Evolutionary conservation across 345 rosid species (phyloP).

Genomic region (Euphorbia tirucalli): DNA sequence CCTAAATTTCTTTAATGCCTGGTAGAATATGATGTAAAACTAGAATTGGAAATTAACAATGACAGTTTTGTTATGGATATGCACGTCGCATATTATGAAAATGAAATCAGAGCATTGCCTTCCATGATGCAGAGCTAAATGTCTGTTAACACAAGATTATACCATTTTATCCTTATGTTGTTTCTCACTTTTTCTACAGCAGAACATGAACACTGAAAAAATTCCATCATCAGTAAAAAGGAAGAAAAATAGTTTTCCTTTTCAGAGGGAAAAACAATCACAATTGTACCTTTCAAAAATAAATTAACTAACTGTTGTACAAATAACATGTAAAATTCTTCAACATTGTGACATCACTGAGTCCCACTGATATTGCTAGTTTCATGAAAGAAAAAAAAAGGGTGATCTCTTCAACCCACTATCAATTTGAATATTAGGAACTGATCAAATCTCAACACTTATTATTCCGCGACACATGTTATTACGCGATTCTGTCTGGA

Average conservation of each 20-base stretch:
- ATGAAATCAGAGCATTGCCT: too few species aligned
- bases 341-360: constrained; percentile 36
- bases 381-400: constrained; percentile 20
- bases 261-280: neutral
- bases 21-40: too few species aligned
- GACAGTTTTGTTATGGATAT: too few species aligned
- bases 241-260: neutral
- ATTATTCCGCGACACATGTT: neutral
- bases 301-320: neutral
- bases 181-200: too few species aligned
- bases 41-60: too few species aligned
- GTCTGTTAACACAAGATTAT: too few species aligned
- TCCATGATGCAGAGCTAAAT: too few species aligned
- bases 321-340: neutral
- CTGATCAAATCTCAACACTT: neutral
- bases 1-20: too few species aligned
- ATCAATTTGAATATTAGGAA: neutral
- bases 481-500: constrained; percentile 26
- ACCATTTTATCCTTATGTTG: too few species aligned
- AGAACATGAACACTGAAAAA: neutral
- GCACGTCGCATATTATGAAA: too few species aligned
- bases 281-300: neutral
- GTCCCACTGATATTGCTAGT: constrained; percentile 33
- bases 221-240: neutral
- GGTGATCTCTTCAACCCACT: constrained; percentile 14